Base-by-base conservation (phyloP, 2,329 filamentous ascomycete species). In the Penicillium sp. region DNA sequence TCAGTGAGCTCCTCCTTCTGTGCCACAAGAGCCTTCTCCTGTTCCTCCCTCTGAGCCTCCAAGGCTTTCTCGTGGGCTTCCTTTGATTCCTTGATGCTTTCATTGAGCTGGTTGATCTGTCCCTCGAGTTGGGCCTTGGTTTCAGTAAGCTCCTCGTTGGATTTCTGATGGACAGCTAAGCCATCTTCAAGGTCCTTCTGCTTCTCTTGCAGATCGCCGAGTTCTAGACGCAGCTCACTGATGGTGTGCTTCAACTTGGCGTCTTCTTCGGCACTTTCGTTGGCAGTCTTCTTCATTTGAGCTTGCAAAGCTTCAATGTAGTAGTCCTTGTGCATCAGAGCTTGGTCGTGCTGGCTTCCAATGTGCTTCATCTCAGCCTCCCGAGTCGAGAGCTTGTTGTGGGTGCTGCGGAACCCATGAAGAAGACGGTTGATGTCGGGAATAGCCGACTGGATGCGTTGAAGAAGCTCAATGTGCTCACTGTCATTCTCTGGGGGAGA, bases 291-390 rank as follows among this genome's bases (percentile, higher is more conserved):
- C 42, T 76, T 74, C 63, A 82, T 74, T 61, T 80, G 79, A 25
- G 76, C 73, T 52, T 79, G 79, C 57, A 83, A 61, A 15, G 76
- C 73, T 57, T 79, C 75, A 52, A 84, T 80, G 59, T 83, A 79
- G 49, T 73, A 77, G 46, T 83, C 80, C 62, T 82, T 82, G 50
- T 75, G 74, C 67, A 78, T 77, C 35, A 82, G 64, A 31, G 75
- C 76, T 56, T 82, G 78, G 46, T 80, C 75, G 57, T 82, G 78
- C 55, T 81, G 78, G 40, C 68, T 69, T 55, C 78, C 73, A 21
- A 78, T 71, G 55, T 80, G 75, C 51, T 77, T 79, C 56, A 80
- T 75, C 47, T 80, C 71, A 31, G 78, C 75, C 56, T 82, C 80
- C 16, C 79, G 74, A 32, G 75, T 72, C 29, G 73, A 75, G 12